Base-by-base conservation (phyloP, 345 rosid genomes). In the Draba incana region DNA sequence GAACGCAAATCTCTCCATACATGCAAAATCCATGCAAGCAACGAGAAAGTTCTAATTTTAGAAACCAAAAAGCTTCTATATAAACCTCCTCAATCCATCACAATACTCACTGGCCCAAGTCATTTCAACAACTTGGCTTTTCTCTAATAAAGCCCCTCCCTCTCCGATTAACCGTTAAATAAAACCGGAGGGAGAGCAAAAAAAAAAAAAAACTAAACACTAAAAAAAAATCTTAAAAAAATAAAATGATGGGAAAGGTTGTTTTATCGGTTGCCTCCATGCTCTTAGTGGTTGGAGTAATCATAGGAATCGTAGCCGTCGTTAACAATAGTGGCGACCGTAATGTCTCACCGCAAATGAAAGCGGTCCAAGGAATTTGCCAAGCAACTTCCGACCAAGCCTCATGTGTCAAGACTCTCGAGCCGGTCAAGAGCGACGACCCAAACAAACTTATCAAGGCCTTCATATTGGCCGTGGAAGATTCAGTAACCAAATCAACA, bases 401-500 rank as follows among this genome's bases (percentile, higher is more conserved):
- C n/a, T 72, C 72, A 5, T 90, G 97, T 75, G 77, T 79, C 27
- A 77, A 78, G 49, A 79, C 80, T 57, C 82, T 91, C 3, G 61
- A 75, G 73, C 49, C 69, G 3, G 83, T 73, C 13, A 79, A 75
- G 15, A 74, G 77, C 54, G 77, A 84, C 0, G 85, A 85, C 20
- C 88, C 88, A 4, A 84, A 84, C 79, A 84, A 85, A 9, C 77
- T 73, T 55, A 43, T 83, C 55, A 76, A 78, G 50, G 83, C 84
- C 0, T 62, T 88, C 53, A 12, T 69, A 23, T n/a, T 68, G 14
- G 86, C 82, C 6, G 58, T 82, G 0, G 44, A 68, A n/a, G 79
- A 80, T 0, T 56, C 84, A 2, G 10, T 81, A 6, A 61, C 73
- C 46, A 62, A 60, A 41, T 64, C 85, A 2, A 71, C 76, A 51